Evolutionary conservation across 140 eudicot genomes (phyloP).

Genomic region (Cichorium intybus): DNA sequence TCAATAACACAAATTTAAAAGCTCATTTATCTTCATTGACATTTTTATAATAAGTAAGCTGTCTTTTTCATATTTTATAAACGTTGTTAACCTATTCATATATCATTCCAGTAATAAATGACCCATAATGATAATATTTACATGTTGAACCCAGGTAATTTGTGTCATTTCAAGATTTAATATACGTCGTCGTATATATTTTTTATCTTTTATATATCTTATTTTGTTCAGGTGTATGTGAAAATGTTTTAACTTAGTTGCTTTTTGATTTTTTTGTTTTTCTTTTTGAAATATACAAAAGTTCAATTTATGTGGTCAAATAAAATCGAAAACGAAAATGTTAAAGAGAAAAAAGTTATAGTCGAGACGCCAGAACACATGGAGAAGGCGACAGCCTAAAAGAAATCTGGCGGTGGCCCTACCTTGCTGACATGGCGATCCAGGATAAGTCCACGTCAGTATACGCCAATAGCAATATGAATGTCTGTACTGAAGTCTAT

Average conservation of each 20-base stretch:
- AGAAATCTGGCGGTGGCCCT: conserved; percentile 26
- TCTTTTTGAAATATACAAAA: neutral
- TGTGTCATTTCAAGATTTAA: too few relatives aligned
- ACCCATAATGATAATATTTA: too few relatives aligned
- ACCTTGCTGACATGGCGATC: conserved; percentile 35
- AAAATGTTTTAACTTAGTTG: neutral
- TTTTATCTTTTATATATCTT: too few relatives aligned
- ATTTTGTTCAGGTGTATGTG: too few relatives aligned
- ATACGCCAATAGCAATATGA: conserved; percentile 26
- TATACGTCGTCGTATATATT: too few relatives aligned
- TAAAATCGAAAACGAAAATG: neutral
- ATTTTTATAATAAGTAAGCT: too few relatives aligned
- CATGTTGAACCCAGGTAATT: too few relatives aligned
- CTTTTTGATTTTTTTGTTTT: neutral
- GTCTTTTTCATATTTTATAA: too few relatives aligned
- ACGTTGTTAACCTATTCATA: too few relatives aligned
- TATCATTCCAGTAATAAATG: too few relatives aligned
- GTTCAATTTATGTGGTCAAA: neutral
- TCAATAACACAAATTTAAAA: too few relatives aligned
- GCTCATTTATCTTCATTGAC: too few relatives aligned
- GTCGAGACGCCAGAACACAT: conserved; percentile 33
- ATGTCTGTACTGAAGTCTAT: conserved; percentile 5
- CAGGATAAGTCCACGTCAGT: conserved; percentile 22
- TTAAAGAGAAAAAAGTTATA: neutral
- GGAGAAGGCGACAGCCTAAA: conserved; percentile 34